Evolutionary conservation across 768 basidiomycete species (phyloP).

Genomic region (Leucocoprinus leucothites): DNA sequence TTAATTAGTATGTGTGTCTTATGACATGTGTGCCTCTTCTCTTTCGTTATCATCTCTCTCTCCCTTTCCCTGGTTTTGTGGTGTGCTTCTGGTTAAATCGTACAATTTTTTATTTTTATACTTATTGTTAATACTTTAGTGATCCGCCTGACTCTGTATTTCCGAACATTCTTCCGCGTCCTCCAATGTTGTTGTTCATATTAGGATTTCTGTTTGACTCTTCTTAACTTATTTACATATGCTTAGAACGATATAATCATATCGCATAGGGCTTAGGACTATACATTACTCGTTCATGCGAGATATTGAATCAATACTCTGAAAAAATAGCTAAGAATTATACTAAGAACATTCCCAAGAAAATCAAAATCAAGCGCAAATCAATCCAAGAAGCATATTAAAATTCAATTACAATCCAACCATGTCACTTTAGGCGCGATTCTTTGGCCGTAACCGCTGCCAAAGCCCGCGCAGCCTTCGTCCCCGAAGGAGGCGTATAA

Average conservation of each 20-base stretch:
- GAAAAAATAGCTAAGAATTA: too few relatives aligned
- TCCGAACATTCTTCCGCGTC: background rate
- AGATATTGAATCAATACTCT: too few relatives aligned
- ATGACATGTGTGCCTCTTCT: background rate
- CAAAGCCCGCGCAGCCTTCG: slow-evolving; percentile 26
- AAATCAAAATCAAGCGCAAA: background rate
- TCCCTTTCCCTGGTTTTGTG: background rate
- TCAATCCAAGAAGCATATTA: background rate
- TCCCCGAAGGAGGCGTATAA: slow-evolving; percentile 34
- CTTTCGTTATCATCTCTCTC: too few relatives aligned
- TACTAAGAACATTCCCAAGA: too few relatives aligned
- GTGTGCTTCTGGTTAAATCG: background rate
- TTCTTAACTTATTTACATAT: slow-evolving; percentile 1
- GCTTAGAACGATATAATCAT: slow-evolving; percentile 1
- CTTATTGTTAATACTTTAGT: slow-evolving; percentile 11
- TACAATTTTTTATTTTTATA: slow-evolving; percentile 9
- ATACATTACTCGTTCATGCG: too few relatives aligned
- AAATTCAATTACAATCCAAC: background rate
- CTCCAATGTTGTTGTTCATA: background rate
- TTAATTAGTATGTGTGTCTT: slow-evolving; percentile 17
- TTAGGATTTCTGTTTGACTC: slow-evolving; percentile 12
- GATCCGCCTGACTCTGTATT: background rate
- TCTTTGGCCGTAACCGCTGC: slow-evolving; percentile 2
- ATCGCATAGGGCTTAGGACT: background rate
- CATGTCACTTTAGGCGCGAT: background rate